Evolutionary conservation across 2,329 filamentous ascomycete genomes (phyloP).

Genomic region (Fusarium napiforme): DNA sequence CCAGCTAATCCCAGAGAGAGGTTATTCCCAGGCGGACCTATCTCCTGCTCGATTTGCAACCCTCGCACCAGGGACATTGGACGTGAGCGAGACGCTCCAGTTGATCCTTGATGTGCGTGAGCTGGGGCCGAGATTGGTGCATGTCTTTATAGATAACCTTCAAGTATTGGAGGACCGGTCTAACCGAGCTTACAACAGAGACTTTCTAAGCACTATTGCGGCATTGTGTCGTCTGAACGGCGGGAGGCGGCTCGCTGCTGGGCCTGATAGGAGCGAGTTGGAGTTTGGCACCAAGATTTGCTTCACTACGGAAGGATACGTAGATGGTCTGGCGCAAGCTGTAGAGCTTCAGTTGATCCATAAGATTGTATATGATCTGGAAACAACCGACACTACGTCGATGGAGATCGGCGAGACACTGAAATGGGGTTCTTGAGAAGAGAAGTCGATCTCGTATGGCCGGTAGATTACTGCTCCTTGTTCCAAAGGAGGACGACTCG

Average conservation of each 20-base stretch:
- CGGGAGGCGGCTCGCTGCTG: rapidly evolving
- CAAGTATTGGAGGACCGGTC: not conserved
- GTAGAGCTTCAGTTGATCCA: not conserved
- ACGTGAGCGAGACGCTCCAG: not conserved
- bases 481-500: not conserved
- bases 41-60: not conserved
- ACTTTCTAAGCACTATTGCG: not conserved
- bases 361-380: not conserved
- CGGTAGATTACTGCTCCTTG: not conserved
- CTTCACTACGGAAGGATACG: not conserved
- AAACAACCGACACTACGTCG: not conserved
- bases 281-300: not conserved
- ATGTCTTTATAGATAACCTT: not conserved
- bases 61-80: not conserved
- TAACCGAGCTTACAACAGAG: not conserved
- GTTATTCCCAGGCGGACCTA: not conserved
- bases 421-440: not conserved
- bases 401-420: not conserved
- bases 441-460: not conserved
- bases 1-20: not conserved
- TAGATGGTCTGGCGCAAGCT: not conserved
- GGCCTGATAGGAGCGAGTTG: not conserved
- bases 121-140: not conserved
- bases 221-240: not conserved
- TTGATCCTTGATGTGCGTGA: not conserved